Conservation (phyloP, 345 rosid species). For the Heritiera littoralis region DNA sequence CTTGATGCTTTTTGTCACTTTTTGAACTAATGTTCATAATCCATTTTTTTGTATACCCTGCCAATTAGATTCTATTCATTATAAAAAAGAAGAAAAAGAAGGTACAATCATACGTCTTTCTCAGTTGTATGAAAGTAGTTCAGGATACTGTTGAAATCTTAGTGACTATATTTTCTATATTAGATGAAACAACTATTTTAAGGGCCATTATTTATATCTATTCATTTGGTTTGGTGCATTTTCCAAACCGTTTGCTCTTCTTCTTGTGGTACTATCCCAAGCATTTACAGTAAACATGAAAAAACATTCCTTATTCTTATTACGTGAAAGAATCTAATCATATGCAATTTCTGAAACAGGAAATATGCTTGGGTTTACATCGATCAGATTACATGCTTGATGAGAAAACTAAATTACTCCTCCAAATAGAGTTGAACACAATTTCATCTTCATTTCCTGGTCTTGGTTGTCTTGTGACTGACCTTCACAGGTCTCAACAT, state of each 20-base stretch:
- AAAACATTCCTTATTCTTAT: neutral
- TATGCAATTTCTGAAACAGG: slow-evolving; percentile 45
- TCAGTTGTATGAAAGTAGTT: neutral
- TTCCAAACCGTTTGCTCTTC: neutral
- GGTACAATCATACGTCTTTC: neutral
- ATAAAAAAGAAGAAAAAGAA: neutral
- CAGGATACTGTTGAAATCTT: neutral
- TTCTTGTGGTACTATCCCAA: neutral
- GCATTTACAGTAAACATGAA: neutral
- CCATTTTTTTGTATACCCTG: neutral
- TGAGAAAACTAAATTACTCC: slow-evolving; percentile 83
- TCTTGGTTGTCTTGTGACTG: slow-evolving; percentile 68
- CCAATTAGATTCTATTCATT: neutral
- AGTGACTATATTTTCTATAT: neutral
- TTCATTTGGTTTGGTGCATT: neutral
- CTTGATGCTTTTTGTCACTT: neutral
- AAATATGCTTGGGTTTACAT: slow-evolving; percentile 88
- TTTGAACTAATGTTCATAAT: neutral
- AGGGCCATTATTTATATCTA: neutral
- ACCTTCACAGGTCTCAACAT: slow-evolving; percentile 73
- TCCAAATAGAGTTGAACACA: slow-evolving; percentile 94
- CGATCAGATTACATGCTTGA: slow-evolving; percentile 99
- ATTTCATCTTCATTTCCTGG: slow-evolving; percentile 85
- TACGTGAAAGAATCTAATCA: slow-evolving; percentile 19
- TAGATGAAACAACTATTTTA: neutral